These are phyloP conservation scores for Calonectria pauciramosa DNA, from an alignment of 2,329 filamentous ascomycete genomes.

Conservation along the genomic window DNA sequence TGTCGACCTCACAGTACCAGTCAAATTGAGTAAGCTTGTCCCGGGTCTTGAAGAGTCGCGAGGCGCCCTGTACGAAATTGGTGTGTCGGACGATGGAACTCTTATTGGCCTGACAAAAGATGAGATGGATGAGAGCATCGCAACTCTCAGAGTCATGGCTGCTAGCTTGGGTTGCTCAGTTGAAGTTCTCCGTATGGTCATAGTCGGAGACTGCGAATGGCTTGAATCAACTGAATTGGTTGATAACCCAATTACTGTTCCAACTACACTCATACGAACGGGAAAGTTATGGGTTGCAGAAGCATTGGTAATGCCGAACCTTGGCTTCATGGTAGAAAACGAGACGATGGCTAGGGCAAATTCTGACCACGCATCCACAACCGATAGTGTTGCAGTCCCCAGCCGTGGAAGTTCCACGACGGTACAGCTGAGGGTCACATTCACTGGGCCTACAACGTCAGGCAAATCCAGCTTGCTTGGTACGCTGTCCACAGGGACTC, in stretches of 20 bases:
- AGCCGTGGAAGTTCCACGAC: conserved; percentile 66
- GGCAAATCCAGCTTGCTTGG: conserved; percentile 94
- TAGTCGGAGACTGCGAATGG: conserved; percentile 89
- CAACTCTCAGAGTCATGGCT: conserved; percentile 90
- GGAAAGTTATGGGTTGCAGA: conserved; percentile 89
- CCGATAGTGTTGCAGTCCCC: conserved; percentile 41
- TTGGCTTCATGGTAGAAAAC: conserved; percentile 56
- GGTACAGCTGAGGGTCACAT: conserved; percentile 86
- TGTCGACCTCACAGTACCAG: conserved; percentile 60
- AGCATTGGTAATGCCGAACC: conserved; percentile 84
- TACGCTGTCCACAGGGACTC: conserved; percentile 85
- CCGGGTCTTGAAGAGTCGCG: conserved; percentile 92
- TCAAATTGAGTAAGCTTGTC: conserved; percentile 70
- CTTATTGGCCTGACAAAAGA: conserved; percentile 90
- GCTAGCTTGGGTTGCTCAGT: conserved; percentile 90
- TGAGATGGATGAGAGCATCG: conserved; percentile 92
- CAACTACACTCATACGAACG: conserved; percentile 40
- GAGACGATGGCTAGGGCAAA: conserved; percentile 21
- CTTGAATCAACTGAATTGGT: conserved; percentile 58
- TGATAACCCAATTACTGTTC: conserved; percentile 42
- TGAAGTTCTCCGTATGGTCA: conserved; percentile 83
- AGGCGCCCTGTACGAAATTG: conserved; percentile 95
- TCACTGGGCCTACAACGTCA: conserved; percentile 90
- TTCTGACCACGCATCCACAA: conserved; percentile 11
- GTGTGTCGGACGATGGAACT: conserved; percentile 93